phyloP scores from a whole-genome alignment of 192 early-diverging fungal genomes.

The Spizellomyces punctatus region DNA sequence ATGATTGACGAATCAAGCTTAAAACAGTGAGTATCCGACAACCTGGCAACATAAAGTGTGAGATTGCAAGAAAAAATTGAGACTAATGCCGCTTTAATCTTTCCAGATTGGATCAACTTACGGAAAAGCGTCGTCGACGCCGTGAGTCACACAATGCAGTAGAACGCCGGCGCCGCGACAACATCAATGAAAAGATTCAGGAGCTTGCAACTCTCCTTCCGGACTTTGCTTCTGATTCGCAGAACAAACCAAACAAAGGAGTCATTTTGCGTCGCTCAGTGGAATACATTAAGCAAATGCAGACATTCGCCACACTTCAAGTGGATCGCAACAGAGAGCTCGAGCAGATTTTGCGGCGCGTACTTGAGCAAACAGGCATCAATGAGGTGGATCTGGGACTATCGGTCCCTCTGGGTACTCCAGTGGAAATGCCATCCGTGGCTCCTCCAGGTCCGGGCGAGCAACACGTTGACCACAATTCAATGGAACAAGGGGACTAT shows the following conservation, averaged over 20 bases:
- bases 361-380: slow-evolving; percentile 48
- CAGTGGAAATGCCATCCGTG: slow-evolving; percentile 44
- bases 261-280: slow-evolving; percentile 91
- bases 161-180: slow-evolving; percentile 91
- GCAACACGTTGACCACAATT: slow-evolving; percentile 4
- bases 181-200: slow-evolving; percentile 98
- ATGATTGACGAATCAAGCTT: slow-evolving; percentile 18
- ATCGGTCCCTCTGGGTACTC: slow-evolving; percentile 49
- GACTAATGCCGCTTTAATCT: background rate
- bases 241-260: slow-evolving; percentile 95
- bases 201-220: slow-evolving; percentile 87
- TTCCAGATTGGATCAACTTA: slow-evolving; percentile 42
- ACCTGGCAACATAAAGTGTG: background rate
- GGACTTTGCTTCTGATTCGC: slow-evolving; percentile 64
- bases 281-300: slow-evolving; percentile 86
- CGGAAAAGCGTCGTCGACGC: slow-evolving; percentile 89
- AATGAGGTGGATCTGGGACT: slow-evolving; percentile 50
- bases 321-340: slow-evolving; percentile 70
- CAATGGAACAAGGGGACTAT: background rate
- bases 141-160: slow-evolving; percentile 98
- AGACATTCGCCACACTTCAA: slow-evolving; percentile 67
- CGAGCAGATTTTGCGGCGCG: slow-evolving; percentile 55
- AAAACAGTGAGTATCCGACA: slow-evolving; percentile 13
- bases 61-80: background rate
- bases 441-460: slow-evolving; percentile 5